Percentiles rank a stretch among this genome's conserved stretches.
These are phyloP conservation scores for Hypoxylon intermedium DNA, from an alignment of 495 filamentous ascomycete species.

Conservation along the genomic window DNA sequence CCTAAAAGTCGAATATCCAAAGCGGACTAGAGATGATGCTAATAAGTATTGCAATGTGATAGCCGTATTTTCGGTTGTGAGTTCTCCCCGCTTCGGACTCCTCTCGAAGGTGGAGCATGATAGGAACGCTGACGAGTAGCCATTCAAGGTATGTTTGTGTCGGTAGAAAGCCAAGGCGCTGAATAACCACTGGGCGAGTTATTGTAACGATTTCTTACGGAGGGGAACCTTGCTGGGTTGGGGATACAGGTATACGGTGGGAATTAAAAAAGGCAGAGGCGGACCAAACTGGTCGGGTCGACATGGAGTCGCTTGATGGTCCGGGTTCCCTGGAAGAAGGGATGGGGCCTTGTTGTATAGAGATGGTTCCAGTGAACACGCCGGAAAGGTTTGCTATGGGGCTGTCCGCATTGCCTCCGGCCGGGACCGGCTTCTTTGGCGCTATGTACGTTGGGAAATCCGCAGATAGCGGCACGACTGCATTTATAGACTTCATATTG, in stretches of 20 bases:
- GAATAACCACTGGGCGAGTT: constrained; percentile 26
- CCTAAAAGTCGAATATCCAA: constrained; percentile 16
- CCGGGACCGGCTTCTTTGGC: constrained; percentile 9
- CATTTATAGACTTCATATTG: constrained; percentile 34
- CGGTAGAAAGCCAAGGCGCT: constrained; percentile 55
- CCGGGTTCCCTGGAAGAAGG: constrained; percentile 3
- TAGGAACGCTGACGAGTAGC: constrained; percentile 24
- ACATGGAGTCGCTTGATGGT: constrained; percentile 24
- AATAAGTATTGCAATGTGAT: constrained; percentile 23
- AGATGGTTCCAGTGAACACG: constrained; percentile 4
- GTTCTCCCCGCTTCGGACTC: constrained; percentile 40
- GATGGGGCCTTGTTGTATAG: constrained; percentile 2
- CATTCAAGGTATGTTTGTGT: constrained; percentile 62
- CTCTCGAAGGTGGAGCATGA: neutral
- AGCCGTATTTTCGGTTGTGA: constrained; percentile 79
- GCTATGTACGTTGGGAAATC: constrained; percentile 25
- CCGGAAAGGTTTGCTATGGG: neutral
- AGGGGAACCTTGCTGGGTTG: constrained; percentile 23
- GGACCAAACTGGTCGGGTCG: constrained; percentile 20
- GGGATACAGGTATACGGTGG: constrained; percentile 1
- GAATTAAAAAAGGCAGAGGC: neutral
- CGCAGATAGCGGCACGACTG: constrained; percentile 23
- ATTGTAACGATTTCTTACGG: constrained; percentile 9
- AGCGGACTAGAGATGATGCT: constrained; percentile 21
- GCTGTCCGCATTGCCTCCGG: constrained; percentile 8